These are phyloP conservation scores for Cornus suecica DNA, from an alignment of 148 eudicot genomes.

Conservation along the genomic window DNA sequence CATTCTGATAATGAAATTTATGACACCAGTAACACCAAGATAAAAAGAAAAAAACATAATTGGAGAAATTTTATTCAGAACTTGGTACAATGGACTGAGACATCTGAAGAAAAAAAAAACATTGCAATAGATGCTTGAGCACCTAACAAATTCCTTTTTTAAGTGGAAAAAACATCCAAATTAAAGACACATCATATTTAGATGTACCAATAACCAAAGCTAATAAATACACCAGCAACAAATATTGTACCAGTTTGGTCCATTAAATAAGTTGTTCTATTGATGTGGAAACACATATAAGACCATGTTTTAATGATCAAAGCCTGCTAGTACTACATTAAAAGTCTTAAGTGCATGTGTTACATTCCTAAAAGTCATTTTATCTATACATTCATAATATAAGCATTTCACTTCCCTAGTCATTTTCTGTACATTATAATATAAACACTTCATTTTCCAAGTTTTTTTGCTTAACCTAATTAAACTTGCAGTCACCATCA, in stretches of 20 bases:
- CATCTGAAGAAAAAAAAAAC: not conserved
- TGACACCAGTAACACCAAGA: too few relatives aligned
- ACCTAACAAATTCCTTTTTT: too few relatives aligned
- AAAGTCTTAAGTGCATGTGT: not conserved
- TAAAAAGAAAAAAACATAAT: too few relatives aligned
- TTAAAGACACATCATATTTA: not conserved
- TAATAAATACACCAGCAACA: conserved; percentile 1
- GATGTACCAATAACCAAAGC: not conserved
- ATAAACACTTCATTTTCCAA: too few relatives aligned
- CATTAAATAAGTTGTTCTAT: not conserved
- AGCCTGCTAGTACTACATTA: too few relatives aligned
- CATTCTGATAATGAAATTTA: too few relatives aligned
- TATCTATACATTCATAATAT: not conserved
- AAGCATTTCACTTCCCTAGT: not conserved
- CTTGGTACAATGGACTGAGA: not conserved
- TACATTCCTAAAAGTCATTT: not conserved
- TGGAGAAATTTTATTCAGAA: too few relatives aligned
- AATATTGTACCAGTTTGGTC: not conserved
- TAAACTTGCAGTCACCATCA: not conserved
- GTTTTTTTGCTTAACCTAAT: too few relatives aligned
- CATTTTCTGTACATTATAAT: not conserved
- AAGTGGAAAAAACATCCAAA: too few relatives aligned
- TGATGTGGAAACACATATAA: not conserved
- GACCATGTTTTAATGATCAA: not conserved
- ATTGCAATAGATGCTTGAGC: too few relatives aligned